These are phyloP conservation scores for Cetraspora pellucida DNA, from an alignment of 192 early-diverging fungal genomes.

Conservation along the genomic window DNA sequence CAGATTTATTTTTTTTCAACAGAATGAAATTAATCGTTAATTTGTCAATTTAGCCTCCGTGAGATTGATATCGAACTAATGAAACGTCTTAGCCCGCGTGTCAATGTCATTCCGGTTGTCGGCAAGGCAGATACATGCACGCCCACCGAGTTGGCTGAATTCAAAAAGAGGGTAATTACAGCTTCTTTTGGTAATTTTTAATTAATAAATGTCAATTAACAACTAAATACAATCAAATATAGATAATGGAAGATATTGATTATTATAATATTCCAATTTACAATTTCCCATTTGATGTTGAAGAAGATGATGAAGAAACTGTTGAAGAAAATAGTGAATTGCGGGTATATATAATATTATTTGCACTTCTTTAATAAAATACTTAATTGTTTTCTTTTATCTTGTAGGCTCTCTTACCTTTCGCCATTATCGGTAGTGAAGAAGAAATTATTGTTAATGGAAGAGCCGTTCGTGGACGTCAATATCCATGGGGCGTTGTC, in stretches of 20 bases:
- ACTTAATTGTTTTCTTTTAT: too few relatives aligned
- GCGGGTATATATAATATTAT: constrained; percentile 41
- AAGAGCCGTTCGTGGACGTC: constrained; percentile 86
- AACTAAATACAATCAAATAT: constrained; percentile 2
- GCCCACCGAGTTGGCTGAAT: constrained; percentile 77
- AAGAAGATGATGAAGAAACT: constrained; percentile 98
- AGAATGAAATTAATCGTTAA: too few relatives aligned
- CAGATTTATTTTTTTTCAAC: not conserved
- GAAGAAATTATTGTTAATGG: constrained; percentile 84
- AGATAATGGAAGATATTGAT: constrained; percentile 96
- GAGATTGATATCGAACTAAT: constrained; percentile 96
- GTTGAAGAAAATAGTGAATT: constrained; percentile 98
- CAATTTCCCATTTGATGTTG: constrained; percentile 94
- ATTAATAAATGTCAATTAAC: too few relatives aligned
- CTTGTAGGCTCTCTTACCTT: constrained; percentile 74
- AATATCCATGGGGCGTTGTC: constrained; percentile 96
- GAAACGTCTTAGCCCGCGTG: constrained; percentile 84
- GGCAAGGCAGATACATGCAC: constrained; percentile 93
- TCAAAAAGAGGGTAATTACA: constrained; percentile 77
- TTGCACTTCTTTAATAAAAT: too few relatives aligned
- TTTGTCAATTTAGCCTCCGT: constrained; percentile 61
- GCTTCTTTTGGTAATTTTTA: too few relatives aligned
- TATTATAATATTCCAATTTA: constrained; percentile 96
- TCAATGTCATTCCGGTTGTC: constrained; percentile 96
- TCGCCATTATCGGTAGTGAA: constrained; percentile 95